Conservation (phyloP, 331 rosid genomes). For the Erythrophleum ivorense region DNA sequence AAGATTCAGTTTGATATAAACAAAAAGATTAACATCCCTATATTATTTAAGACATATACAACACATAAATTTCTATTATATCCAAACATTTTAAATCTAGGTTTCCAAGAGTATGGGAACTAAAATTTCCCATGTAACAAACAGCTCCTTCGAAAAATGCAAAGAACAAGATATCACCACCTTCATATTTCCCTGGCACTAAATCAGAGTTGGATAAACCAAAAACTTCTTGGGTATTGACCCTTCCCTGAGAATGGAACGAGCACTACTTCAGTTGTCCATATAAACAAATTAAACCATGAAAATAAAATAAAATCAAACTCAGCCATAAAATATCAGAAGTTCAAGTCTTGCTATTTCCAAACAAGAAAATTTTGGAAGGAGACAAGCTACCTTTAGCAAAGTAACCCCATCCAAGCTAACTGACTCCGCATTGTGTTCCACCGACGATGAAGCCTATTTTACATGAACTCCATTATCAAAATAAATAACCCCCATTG, state of each 20-base stretch:
- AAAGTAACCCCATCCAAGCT: conserved; percentile 68
- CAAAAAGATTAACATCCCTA: neutral
- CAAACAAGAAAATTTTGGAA: neutral
- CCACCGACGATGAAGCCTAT: conserved; percentile 57
- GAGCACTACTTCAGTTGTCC: neutral
- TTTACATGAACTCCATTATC: neutral
- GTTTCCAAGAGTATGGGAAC: neutral
- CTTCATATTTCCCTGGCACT: conserved; percentile 97
- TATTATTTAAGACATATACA: neutral
- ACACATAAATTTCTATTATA: neutral
- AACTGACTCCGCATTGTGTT: conserved; percentile 64
- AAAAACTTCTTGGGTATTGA: conserved; percentile 79
- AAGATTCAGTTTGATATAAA: neutral
- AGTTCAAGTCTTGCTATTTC: neutral
- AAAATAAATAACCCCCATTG: conserved; percentile 5
- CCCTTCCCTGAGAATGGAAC: conserved; percentile 69
- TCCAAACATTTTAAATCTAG: neutral
- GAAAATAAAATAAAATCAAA: conserved; percentile 11
- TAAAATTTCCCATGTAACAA: neutral
- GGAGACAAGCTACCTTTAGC: conserved; percentile 66
- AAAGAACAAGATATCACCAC: conserved; percentile 47
- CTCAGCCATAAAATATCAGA: neutral
- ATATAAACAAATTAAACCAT: neutral
- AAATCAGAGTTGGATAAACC: conserved; percentile 90
- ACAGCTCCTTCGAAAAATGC: neutral